Evolutionary conservation across 2,329 filamentous ascomycete species (phyloP), one percentile per base, ranked within the genome.

Genomic region (Orbilia javanica): DNA sequence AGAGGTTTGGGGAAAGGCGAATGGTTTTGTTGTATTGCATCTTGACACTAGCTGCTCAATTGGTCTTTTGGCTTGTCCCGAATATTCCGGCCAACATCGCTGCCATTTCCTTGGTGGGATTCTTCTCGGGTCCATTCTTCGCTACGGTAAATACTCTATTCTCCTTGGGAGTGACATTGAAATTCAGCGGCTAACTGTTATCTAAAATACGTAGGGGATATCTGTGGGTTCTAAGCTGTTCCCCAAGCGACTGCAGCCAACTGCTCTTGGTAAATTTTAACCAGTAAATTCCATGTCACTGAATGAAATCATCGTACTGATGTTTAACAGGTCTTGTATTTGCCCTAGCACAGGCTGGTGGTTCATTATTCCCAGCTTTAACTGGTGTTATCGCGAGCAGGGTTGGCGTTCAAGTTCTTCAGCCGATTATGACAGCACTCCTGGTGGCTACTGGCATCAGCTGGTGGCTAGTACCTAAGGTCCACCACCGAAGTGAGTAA

Each of bases 121-220:
- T 90, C 82, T 88, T 90, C 76, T 86, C 86, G 0, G 89, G 88
- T 0, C 88, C 88, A 0, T 85, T 89, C 22, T 90, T 90, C 79
- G 87, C 88, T 0, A 87, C 87, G 0, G 88, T 77, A 57, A 53
- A 8, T 52, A 55, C 13, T 25, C 7, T 44, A 20, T 42, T 10
- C n/a, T n/a, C 50, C 1, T 11, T 4, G 6, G 10, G 7, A 15
- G 27, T 50, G 50, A 78, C 8, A 3, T 39, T 15, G 11, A 15
- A 13, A 15, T 50, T 46, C 48, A 18, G 31, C 44, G 69, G 34
- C 3, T 22, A 7, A 66, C 48, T 39, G 27, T 34, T 53, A 20
- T 44, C 7, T 2, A 18, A 42, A 20, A 22, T 48, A 7, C n/a
- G 25, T 50, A 88, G 87, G 87, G 86, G 1, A 87, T 90, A 36